Evolutionary conservation across 139 green algal genomes (phyloP).

Genomic region (Chlorella sp.): DNA sequence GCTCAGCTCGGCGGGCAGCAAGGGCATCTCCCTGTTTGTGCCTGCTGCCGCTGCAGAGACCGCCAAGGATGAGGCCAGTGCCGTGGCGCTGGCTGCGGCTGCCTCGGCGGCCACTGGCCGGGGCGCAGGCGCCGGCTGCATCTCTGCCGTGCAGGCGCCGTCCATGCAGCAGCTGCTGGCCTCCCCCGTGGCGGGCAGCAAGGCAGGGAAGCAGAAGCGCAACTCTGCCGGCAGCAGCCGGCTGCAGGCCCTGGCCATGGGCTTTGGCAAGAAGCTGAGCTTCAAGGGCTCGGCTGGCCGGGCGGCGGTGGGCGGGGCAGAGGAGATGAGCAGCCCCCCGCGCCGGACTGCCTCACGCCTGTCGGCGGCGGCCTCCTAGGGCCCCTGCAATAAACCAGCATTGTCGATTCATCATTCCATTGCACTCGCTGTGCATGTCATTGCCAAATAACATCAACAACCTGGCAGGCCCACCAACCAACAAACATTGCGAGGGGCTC

Average conservation of each 20-base stretch:
- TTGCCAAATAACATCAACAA: too few relatives aligned
- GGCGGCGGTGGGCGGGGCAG: background rate
- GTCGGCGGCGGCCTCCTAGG: too few relatives aligned
- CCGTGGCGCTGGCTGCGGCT: background rate
- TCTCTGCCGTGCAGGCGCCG: constrained; percentile 8
- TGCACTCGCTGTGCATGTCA: too few relatives aligned
- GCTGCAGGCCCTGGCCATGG: background rate
- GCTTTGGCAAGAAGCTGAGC: constrained; percentile 20
- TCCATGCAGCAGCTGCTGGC: constrained; percentile 33
- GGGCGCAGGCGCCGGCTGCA: background rate
- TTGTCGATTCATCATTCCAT: too few relatives aligned
- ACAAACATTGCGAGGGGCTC: too few relatives aligned
- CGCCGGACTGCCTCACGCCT: too few relatives aligned
- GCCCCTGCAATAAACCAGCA: too few relatives aligned
- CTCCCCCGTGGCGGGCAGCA: background rate
- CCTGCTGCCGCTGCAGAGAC: background rate
- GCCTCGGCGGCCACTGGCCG: background rate
- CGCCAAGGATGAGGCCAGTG: background rate
- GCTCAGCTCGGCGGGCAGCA: constrained; percentile 1
- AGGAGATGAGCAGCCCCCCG: background rate
- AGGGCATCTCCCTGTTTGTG: constrained; percentile 4
- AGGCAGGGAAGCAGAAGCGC: background rate
- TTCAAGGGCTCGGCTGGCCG: background rate
- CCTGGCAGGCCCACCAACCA: too few relatives aligned
- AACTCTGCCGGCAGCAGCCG: background rate